phyloP scores from a whole-genome alignment of 345 rosid species.

The Citrus hindsii region DNA sequence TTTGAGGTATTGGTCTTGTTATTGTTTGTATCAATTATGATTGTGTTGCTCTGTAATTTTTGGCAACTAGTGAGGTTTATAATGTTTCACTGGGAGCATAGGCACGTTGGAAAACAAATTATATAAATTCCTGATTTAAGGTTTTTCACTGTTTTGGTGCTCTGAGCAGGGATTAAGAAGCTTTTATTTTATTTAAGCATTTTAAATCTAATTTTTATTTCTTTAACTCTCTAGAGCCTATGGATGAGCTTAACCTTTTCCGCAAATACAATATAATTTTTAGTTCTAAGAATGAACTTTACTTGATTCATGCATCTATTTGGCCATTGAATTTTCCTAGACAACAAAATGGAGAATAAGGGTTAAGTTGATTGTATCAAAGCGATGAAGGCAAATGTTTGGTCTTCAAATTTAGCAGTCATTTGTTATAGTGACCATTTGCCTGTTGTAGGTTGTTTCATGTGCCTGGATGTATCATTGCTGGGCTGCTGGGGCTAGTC shows the following conservation, averaged over 20 bases:
- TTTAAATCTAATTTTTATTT: background rate
- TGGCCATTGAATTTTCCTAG: background rate
- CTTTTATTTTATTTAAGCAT: background rate
- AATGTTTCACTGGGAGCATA: background rate
- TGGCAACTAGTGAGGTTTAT: background rate
- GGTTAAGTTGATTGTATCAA: background rate
- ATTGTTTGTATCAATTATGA: background rate
- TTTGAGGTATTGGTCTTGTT: conserved; percentile 49
- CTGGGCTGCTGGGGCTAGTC: conserved; percentile 58
- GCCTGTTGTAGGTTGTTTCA: conserved; percentile 53
- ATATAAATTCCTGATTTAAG: background rate
- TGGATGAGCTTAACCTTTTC: background rate
- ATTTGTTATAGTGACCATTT: background rate
- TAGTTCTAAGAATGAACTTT: no score
- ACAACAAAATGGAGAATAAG: background rate
- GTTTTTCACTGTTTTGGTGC: background rate
- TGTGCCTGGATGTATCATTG: conserved; percentile 69
- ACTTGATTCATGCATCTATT: background rate
- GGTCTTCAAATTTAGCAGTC: background rate
- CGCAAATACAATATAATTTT: background rate
- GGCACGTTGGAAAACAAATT: background rate
- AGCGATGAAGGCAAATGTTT: background rate
- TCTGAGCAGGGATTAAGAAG: background rate
- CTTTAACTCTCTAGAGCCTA: background rate
- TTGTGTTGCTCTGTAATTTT: background rate